Conservation (phyloP, 1,284 basidiomycete genomes). For the Leccinum fallax region DNA sequence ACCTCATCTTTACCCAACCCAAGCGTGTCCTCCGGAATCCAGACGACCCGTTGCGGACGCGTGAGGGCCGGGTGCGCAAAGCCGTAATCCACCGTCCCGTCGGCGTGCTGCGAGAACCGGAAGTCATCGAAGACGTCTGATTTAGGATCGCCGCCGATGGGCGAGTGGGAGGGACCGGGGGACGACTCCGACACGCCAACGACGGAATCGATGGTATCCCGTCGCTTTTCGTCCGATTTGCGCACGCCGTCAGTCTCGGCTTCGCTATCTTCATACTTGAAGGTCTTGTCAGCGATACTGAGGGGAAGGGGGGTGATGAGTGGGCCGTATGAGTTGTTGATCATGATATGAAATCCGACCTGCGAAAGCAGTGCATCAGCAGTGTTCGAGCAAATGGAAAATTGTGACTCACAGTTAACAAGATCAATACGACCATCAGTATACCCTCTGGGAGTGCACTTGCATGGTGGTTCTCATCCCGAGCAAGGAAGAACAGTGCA, state of each 20-base stretch:
- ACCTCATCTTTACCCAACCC: slow-evolving; percentile 65
- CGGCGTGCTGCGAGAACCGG: slow-evolving; percentile 20
- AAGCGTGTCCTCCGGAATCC: slow-evolving; percentile 77
- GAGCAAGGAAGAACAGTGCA: slow-evolving; percentile 87
- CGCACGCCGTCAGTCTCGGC: slow-evolving; percentile 28
- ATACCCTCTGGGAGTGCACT: slow-evolving; percentile 73
- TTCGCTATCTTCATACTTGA: slow-evolving; percentile 35
- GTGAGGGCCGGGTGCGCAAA: slow-evolving; percentile 85
- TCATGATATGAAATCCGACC: slow-evolving; percentile 67
- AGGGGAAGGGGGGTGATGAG: slow-evolving; percentile 72
- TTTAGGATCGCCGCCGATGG: slow-evolving; percentile 1
- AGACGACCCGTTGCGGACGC: slow-evolving; percentile 74
- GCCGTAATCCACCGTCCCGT: slow-evolving; percentile 45
- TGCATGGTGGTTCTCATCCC: slow-evolving; percentile 50
- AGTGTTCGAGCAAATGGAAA: not conserved
- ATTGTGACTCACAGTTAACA: slow-evolving; percentile 65
- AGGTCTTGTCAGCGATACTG: slow-evolving; percentile 73
- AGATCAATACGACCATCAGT: slow-evolving; percentile 83
- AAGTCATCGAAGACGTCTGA: slow-evolving; percentile 25
- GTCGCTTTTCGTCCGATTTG: slow-evolving; percentile 16
- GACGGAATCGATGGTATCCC: slow-evolving; percentile 16
- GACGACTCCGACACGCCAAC: slow-evolving; percentile 3
- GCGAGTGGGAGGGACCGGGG: slow-evolving; percentile 11
- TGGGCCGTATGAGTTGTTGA: slow-evolving; percentile 71
- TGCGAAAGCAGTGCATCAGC: slow-evolving; percentile 31